A percentile compares a stretch with the other conserved stretches of the same genome.
These are phyloP conservation scores for Linderniella brevidens DNA, from an alignment of 257 asterid species.

Conservation along the genomic window DNA sequence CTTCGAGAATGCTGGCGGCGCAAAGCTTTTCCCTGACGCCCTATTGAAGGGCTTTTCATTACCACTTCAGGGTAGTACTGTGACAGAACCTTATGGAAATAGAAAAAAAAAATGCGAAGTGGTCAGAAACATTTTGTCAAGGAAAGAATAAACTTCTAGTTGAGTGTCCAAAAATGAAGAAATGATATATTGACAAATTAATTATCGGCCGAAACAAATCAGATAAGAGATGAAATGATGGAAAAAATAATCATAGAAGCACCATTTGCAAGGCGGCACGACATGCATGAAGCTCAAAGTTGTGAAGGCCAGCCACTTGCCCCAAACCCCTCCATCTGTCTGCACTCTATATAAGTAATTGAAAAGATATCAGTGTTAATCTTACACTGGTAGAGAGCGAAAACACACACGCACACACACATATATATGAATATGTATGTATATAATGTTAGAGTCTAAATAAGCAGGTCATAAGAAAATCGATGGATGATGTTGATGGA, in stretches of 20 bases:
- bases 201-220: neutral
- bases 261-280: conserved; percentile 97
- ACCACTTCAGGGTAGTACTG: conserved; percentile 47
- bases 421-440: conserved; percentile 6
- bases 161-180: neutral
- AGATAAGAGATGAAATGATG: neutral
- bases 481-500: no score
- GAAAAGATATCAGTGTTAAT: conserved; percentile 8
- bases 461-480: no score
- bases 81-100: conserved; percentile 36
- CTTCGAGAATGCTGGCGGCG: conserved; percentile 71
- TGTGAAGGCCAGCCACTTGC: conserved; percentile 48
- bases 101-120: neutral
- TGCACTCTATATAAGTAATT: conserved; percentile 42
- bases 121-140: neutral
- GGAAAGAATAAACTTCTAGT: neutral
- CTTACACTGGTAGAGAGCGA: conserved; percentile 2
- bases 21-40: conserved; percentile 92
- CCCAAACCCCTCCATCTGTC: conserved; percentile 76
- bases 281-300: conserved; percentile 74
- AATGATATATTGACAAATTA: conserved; percentile 2
- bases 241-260: conserved; percentile 3
- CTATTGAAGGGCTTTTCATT: conserved; percentile 42
- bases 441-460: neutral
- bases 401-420: no score